Evolutionary conservation across 2,329 filamentous ascomycete genomes (phyloP), one percentile per base, ranked within the genome.

Genomic region (Aspergillus latus): DNA sequence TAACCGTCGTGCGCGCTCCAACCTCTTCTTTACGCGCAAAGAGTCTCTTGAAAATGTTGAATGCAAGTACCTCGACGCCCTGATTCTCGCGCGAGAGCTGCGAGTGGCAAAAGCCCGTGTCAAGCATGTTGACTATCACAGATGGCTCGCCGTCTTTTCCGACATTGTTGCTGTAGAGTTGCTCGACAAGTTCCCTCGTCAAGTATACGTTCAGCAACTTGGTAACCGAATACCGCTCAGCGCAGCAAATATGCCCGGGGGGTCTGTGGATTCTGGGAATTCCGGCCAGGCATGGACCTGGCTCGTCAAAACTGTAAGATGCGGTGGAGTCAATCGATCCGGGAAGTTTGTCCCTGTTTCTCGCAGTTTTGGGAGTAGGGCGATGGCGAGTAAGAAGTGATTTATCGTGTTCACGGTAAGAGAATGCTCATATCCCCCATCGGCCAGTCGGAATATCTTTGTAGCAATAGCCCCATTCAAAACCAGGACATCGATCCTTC

Each of bases 361-460:
- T 49, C 76, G 76, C 3, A 86, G 70, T 61, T 78, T 81, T 0
- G 82, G 83, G 16, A 85, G 56, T 2, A 85, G 42, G 0, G 83
- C 68, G 0, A 80, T 59, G 0, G 73, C 78, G 0, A 86, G 69
- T 1, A 85, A 64, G 40, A 84, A 75, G 0, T 80, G 83, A 10
- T 72, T 75, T 54, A 85, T 70, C 8, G 83, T 79, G 54, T 86
- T 86, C 52, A 81, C 76, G 0, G 78, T 80, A 39, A 85, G 69
- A 0, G 68, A 77, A 13, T 61, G 66, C 67, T 86, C 83, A 39
- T 80, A 71, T 0, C 72, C 77, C 51, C 72, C 77, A 5, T 42
- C 39, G 53, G 68, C 69, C 0, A 64, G 42, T 0, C 61, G 37
- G 53, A 71, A 80, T 0, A 67, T 54, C 1, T 5, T 11, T 0